Percentiles rank a stretch among this genome's conserved stretches.
phyloP scores from a whole-genome alignment of 2,329 filamentous ascomycete genomes.

The Exophiala phaeomuriformis region DNA sequence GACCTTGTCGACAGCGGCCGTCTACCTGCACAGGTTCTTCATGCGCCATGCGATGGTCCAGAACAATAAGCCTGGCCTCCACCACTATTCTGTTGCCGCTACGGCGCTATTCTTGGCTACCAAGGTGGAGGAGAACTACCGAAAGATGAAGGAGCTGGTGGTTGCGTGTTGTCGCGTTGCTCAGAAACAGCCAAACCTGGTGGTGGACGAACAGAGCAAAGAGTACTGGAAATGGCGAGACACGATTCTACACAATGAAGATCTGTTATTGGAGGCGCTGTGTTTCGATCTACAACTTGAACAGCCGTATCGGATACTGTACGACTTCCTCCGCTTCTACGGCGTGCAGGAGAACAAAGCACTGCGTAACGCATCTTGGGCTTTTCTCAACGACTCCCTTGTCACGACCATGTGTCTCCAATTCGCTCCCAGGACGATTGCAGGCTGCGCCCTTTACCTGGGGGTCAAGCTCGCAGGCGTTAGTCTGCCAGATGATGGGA shows the following conservation, averaged over 20 bases:
- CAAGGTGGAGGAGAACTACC: constrained; percentile 94
- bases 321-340: constrained; percentile 68
- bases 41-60: constrained; percentile 80
- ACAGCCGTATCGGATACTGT: constrained; percentile 77
- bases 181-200: constrained; percentile 82
- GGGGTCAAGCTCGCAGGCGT: constrained; percentile 67
- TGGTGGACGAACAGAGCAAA: constrained; percentile 94
- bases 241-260: constrained; percentile 85
- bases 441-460: constrained; percentile 79
- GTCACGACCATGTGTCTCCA: constrained; percentile 78
- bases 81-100: constrained; percentile 89
- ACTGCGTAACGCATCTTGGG: constrained; percentile 81
- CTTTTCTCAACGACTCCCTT: constrained; percentile 85
- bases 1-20: constrained; percentile 82
- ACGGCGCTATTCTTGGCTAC: constrained; percentile 90
- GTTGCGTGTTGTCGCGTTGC: constrained; percentile 89
- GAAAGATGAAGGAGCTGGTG: constrained; percentile 91
- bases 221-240: constrained; percentile 98
- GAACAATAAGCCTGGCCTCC: constrained; percentile 61
- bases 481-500: constrained; percentile 64
- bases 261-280: constrained; percentile 80
- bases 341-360: constrained; percentile 70
- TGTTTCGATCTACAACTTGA: constrained; percentile 92
- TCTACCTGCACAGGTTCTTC: constrained; percentile 93
- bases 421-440: constrained; percentile 70